Evolutionary conservation across 768 basidiomycete genomes (phyloP).

Genomic region (Lactifluus rugatus): DNA sequence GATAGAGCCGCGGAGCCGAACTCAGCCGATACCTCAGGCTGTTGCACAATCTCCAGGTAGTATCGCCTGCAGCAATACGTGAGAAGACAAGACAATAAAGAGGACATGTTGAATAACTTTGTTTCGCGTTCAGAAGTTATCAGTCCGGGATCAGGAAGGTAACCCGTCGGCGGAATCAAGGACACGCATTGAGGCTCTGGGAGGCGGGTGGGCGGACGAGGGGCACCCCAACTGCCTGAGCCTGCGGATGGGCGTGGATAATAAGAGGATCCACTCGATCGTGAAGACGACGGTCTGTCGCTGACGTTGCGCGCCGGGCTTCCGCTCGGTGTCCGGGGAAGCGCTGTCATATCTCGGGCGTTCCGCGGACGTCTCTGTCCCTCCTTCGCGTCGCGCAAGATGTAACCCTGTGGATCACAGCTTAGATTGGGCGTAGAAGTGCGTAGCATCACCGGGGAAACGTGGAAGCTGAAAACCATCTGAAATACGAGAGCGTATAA

Average conservation of each 20-base stretch:
- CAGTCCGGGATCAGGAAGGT: constrained; percentile 9
- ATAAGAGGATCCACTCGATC: constrained; percentile 15
- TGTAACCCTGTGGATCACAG: constrained; percentile 5
- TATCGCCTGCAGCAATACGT: constrained; percentile 36
- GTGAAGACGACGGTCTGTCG: constrained; percentile 19
- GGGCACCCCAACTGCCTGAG: constrained; percentile 12
- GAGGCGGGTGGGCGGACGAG: constrained; percentile 13
- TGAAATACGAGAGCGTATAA: constrained; percentile 9
- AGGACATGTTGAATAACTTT: constrained; percentile 15
- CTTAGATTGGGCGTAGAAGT: constrained; percentile 10
- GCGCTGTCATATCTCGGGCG: neutral
- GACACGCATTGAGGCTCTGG: constrained; percentile 12
- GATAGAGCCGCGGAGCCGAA: constrained; percentile 68
- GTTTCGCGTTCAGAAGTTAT: constrained; percentile 14
- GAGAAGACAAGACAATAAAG: neutral
- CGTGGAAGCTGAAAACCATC: constrained; percentile 3
- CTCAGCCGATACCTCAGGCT: constrained; percentile 74
- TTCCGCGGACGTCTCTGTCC: constrained; percentile 4
- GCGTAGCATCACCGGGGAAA: constrained; percentile 8
- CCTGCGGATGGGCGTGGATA: constrained; percentile 12
- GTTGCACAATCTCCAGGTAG: constrained; percentile 77
- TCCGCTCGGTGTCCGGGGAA: neutral
- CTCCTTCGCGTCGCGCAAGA: neutral
- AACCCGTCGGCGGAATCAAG: constrained; percentile 3
- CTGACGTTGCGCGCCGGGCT: constrained; percentile 6